Conservation (phyloP, 2,329 filamentous ascomycete genomes). For the Phialophora expanda region DNA sequence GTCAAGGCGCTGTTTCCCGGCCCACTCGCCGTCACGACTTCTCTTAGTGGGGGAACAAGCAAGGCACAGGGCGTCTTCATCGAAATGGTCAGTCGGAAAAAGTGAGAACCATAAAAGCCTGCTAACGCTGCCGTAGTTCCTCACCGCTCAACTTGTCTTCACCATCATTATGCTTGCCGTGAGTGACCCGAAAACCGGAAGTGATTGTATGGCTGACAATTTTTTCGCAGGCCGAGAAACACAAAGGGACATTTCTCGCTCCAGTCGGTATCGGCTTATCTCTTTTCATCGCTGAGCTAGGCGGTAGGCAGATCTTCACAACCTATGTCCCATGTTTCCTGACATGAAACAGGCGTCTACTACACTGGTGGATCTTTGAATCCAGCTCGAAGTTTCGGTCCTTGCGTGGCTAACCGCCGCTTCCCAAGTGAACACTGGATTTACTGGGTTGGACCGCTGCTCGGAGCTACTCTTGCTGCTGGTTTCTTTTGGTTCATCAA, state of each 20-base stretch:
- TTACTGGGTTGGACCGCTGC: conserved; percentile 56
- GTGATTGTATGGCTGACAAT: neutral
- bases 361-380: conserved; percentile 57
- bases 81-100: conserved; percentile 54
- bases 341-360: conserved; percentile 47
- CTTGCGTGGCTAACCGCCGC: conserved; percentile 51
- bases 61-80: conserved; percentile 67
- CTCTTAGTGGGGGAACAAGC: conserved; percentile 58
- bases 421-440: conserved; percentile 55
- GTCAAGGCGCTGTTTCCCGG: conserved; percentile 65
- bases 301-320: conserved; percentile 43
- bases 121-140: conserved; percentile 48
- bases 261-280: conserved; percentile 74
- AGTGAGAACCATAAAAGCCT: neutral
- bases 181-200: neutral
- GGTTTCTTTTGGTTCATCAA: conserved; percentile 58
- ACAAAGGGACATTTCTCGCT: conserved; percentile 72
- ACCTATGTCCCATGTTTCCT: neutral
- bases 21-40: conserved; percentile 61
- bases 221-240: conserved; percentile 62
- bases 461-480: conserved; percentile 55
- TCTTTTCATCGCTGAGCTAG: conserved; percentile 66
- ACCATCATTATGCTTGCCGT: conserved; percentile 72
- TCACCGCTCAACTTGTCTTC: conserved; percentile 67
- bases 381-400: conserved; percentile 56